phyloP scores from a whole-genome alignment of 495 filamentous ascomycete species.

The Corynascus novoguineensis region DNA sequence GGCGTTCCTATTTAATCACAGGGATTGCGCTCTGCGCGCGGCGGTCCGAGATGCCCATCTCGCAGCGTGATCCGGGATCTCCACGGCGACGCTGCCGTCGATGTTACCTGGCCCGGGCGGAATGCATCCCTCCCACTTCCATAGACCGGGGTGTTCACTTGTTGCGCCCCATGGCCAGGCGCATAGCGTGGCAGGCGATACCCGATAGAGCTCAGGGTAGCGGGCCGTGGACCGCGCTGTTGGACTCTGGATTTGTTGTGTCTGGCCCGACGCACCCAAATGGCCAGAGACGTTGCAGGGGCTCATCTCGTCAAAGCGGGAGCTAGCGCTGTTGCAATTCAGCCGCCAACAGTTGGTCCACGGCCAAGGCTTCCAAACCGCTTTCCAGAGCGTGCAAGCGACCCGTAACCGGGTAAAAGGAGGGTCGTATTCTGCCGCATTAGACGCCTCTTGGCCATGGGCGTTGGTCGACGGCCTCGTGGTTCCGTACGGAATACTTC shows the following conservation, averaged over 20 bases:
- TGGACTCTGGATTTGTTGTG: neutral
- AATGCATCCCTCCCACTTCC: neutral
- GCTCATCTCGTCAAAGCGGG: conserved; percentile 12
- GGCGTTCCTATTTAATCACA: conserved; percentile 7
- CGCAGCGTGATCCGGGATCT: neutral
- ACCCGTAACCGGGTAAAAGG: conserved; percentile 6
- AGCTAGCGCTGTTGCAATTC: conserved; percentile 7
- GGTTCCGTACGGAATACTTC: too few species aligned
- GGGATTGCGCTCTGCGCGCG: neutral
- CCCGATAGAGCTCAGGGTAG: neutral
- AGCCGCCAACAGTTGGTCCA: conserved; percentile 1
- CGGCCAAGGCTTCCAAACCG: neutral
- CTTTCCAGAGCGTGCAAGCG: conserved; percentile 5
- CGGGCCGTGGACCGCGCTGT: conserved; percentile 8
- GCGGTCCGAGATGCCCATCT: neutral
- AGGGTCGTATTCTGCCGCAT: conserved; percentile 10
- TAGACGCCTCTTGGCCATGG: too few species aligned
- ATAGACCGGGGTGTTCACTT: neutral
- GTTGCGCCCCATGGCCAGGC: neutral
- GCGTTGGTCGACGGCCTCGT: too few species aligned
- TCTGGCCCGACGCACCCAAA: neutral
- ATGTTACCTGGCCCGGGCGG: conserved; percentile 8
- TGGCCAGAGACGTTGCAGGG: neutral
- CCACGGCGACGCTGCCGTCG: neutral
- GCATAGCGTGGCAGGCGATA: neutral